phyloP scores from a whole-genome alignment of 352 stramenopile genomes.

The Paralagenidium karlingii region DNA sequence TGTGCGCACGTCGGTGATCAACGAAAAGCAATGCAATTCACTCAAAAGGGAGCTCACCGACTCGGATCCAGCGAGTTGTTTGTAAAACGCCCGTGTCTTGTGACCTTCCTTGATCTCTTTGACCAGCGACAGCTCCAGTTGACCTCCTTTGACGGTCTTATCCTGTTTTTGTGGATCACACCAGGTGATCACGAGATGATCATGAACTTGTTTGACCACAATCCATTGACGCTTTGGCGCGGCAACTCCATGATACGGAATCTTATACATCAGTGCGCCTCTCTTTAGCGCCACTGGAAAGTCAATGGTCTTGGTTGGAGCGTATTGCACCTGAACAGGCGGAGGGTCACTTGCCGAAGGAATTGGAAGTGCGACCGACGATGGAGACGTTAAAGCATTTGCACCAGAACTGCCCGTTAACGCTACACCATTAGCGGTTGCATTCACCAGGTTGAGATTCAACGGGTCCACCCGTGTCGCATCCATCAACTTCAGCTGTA shows the following conservation, averaged over 20 bases:
- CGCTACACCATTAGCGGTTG: no score
- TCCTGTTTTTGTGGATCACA: constrained; percentile 34
- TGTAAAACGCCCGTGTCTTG: constrained; percentile 44
- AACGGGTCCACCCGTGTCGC: constrained; percentile 3
- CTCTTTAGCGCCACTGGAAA: constrained; percentile 30
- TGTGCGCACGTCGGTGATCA: constrained; percentile 39
- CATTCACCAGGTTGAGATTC: no score
- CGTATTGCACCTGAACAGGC: no score
- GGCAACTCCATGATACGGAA: constrained; percentile 46
- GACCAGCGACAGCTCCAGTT: constrained; percentile 28
- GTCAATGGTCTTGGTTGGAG: no score
- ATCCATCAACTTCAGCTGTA: constrained; percentile 59
- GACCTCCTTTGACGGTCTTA: no score
- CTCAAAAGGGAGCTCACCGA: constrained; percentile 21
- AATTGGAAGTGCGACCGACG: no score
- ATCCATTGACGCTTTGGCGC: constrained; percentile 51
- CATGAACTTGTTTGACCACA: constrained; percentile 12
- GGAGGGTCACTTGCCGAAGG: no score
- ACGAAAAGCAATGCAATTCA: constrained; percentile 52
- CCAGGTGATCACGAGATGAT: constrained; percentile 49
- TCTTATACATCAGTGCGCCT: constrained; percentile 63
- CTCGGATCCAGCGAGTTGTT: constrained; percentile 20
- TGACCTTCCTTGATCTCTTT: constrained; percentile 45
- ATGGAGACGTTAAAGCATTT: no score
- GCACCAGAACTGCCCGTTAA: no score